Conservation (phyloP, 2,329 filamentous ascomycete genomes). For the Rhinocladiella mackenziei region DNA sequence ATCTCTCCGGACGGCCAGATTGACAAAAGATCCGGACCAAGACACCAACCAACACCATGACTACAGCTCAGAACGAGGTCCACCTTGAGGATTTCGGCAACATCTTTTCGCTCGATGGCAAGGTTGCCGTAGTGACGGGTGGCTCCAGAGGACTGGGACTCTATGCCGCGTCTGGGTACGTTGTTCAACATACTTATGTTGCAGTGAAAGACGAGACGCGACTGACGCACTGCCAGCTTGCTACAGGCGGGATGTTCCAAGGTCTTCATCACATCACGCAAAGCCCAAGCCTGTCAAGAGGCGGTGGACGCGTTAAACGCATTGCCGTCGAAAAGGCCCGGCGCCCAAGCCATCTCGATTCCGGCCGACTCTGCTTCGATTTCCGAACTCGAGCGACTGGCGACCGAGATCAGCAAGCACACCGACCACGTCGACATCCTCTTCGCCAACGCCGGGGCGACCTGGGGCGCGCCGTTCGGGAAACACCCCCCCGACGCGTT, state of each 20-base stretch:
- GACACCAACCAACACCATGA: too few species aligned
- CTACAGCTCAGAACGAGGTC: neutral
- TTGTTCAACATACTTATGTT: neutral
- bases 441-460: slow-evolving; percentile 40
- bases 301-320: slow-evolving; percentile 39
- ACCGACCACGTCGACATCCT: slow-evolving; percentile 36
- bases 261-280: slow-evolving; percentile 40
- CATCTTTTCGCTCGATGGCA: slow-evolving; percentile 17
- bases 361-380: neutral
- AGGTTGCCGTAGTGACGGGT: slow-evolving; percentile 20
- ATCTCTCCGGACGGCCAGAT: too few species aligned
- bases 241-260: slow-evolving; percentile 39
- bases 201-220: too few species aligned
- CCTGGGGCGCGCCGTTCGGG: slow-evolving; percentile 40
- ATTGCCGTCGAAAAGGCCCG: slow-evolving; percentile 34
- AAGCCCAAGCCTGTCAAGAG: slow-evolving; percentile 37
- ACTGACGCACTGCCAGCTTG: slow-evolving; percentile 33
- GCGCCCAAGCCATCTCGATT: neutral
- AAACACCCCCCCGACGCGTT: slow-evolving; percentile 36
- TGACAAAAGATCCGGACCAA: too few species aligned
- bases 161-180: slow-evolving; percentile 31
- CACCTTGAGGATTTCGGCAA: slow-evolving; percentile 11
- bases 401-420: slow-evolving; percentile 34
- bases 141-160: slow-evolving; percentile 40
- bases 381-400: slow-evolving; percentile 34